Evolutionary conservation across 371 early-diverging fungal species (phyloP).

Genomic region (Rhizopus delemar): DNA sequence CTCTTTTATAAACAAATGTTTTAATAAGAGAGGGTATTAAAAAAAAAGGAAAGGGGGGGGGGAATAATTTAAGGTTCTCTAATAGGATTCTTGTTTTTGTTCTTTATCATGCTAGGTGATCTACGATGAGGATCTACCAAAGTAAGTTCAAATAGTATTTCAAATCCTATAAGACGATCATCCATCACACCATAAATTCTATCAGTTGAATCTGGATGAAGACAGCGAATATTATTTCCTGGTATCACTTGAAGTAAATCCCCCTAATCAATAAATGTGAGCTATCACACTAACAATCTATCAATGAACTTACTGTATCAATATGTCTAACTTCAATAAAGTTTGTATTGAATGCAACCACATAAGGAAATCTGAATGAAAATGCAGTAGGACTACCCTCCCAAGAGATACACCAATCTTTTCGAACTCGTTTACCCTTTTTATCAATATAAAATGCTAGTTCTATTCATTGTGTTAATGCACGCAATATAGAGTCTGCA

Average conservation of each 20-base stretch:
- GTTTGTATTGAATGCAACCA: constrained; percentile 83
- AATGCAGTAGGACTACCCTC: constrained; percentile 73
- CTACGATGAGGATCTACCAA: constrained; percentile 27
- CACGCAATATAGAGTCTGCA: not conserved
- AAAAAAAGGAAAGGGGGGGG: not conserved
- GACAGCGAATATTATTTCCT: constrained; percentile 61
- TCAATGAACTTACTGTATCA: constrained; percentile 51
- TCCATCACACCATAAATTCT: constrained; percentile 60
- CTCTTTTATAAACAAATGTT: not conserved
- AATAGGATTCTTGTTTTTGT: constrained; percentile 1
- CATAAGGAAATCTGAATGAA: constrained; percentile 78
- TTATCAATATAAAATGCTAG: constrained; percentile 92
- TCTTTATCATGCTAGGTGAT: constrained; percentile 27
- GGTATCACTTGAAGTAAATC: constrained; percentile 65
- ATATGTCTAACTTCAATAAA: constrained; percentile 90
- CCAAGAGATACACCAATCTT: constrained; percentile 79
- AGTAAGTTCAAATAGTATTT: constrained; percentile 42
- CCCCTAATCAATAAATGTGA: constrained; percentile 33
- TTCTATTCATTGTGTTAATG: constrained; percentile 42
- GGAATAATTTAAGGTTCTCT: not conserved
- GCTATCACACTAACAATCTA: not conserved
- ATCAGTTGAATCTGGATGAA: constrained; percentile 55
- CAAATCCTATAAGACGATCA: constrained; percentile 38
- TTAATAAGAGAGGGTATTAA: not conserved
- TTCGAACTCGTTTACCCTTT: constrained; percentile 75